Base-by-base conservation (phyloP, 2,329 filamentous ascomycete species). In the Xylaria sp. region DNA sequence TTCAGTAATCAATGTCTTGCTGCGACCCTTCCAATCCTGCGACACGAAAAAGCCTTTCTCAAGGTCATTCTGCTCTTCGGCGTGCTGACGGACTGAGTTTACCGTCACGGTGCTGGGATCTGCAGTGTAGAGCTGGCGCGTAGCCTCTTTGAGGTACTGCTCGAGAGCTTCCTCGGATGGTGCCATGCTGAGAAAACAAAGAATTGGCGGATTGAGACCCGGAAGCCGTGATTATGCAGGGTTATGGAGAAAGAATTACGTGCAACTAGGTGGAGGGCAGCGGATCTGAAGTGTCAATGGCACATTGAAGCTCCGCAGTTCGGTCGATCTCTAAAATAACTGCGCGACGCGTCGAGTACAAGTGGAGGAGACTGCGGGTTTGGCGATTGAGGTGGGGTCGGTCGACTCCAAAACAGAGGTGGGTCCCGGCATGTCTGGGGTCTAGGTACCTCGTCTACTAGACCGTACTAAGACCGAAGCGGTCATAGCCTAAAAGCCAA, bases 1-100 rank as follows among this genome's bases (percentile, higher is more conserved):
- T 20, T 80, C 79, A 62, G 85, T 85, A 71, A 91, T 89, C n/a
- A 90, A 74, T 0, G 78, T 76, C 74, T 90, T 90, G 77, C 88
- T 90, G 72, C 82, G 85, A 4, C 80, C 77, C 76, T 90, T 90
- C 89, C 89, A 91, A 18, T 84, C 78, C 0, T 72, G 78, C 1
- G 76, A 71, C 15, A 80, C 80, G 59, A 90, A 84, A 70, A 89
- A 89, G 0, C 83, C 86, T 0, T 83, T 78, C 0, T 85, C 82
- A 1, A 90, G 81, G 0, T 76, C 78, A 0, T 87, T 78, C 52
- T 84, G 78, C 37, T 84, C 78, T 68, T 89, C 87, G 1, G 83
- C 85, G 54, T 80, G 81, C 68, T 85, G 84, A 65, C 89, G 87
- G 64, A 89, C 84, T 59, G 81, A 82, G 73, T 89, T 90, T 68